phyloP scores from a whole-genome alignment of 345 rosid genomes.

The Lepidium aucheri region DNA sequence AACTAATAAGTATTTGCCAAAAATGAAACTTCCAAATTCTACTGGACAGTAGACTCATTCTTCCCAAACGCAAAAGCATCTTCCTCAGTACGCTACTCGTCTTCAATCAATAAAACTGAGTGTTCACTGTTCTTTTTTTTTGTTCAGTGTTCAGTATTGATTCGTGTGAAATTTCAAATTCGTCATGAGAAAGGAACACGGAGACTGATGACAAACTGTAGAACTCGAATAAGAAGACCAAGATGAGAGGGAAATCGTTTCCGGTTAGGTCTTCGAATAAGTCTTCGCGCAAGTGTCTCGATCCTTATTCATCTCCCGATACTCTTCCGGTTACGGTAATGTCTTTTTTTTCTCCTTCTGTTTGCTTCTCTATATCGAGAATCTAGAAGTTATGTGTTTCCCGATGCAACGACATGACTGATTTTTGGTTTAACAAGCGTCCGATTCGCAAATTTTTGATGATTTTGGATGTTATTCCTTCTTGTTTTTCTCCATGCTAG shows the following conservation, averaged over 20 bases:
- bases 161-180: background rate
- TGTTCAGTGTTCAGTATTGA: background rate
- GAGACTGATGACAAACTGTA: background rate
- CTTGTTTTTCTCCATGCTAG: background rate
- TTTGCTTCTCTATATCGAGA: background rate
- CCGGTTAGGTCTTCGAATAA: background rate
- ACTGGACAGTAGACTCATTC: background rate
- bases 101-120: background rate
- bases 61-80: background rate
- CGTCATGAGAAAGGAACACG: background rate
- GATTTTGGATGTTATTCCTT: background rate
- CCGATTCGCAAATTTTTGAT: background rate
- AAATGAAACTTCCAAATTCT: too few species aligned
- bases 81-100: background rate
- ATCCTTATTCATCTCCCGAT: background rate
- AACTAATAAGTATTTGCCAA: too few species aligned
- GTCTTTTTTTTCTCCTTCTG: background rate
- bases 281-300: background rate
- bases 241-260: conserved; percentile 14
- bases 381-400: background rate
- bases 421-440: background rate
- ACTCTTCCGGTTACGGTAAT: conserved; percentile 6
- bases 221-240: background rate
- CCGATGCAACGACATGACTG: background rate
- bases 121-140: too few species aligned